phyloP scores from a whole-genome alignment of 768 basidiomycete species.

The Leucocoprinus birnbaumii region DNA sequence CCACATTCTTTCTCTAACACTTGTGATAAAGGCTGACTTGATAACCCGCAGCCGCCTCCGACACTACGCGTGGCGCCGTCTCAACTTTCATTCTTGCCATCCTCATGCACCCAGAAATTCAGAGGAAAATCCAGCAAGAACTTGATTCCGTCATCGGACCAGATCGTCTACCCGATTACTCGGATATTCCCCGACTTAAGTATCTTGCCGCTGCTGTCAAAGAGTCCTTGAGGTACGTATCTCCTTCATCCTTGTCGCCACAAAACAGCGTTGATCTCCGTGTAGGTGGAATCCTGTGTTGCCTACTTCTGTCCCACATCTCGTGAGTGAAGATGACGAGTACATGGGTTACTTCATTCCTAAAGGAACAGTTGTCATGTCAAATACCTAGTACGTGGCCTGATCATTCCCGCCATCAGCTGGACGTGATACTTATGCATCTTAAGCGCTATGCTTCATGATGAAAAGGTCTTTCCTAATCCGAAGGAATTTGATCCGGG shows the following conservation, averaged over 20 bases:
- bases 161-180: slow-evolving; percentile 20
- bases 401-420: background rate
- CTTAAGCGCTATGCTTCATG: slow-evolving; percentile 3
- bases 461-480: background rate
- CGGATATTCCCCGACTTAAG: slow-evolving; percentile 17
- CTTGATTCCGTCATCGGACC: slow-evolving; percentile 20
- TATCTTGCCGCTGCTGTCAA: slow-evolving; percentile 21
- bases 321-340: slow-evolving; percentile 9
- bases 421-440: too few species aligned
- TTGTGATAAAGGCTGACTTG: background rate
- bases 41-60: slow-evolving; percentile 5
- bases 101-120: slow-evolving; percentile 14
- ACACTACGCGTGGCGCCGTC: slow-evolving; percentile 5
- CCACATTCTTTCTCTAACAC: too few species aligned
- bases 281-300: slow-evolving; percentile 8
- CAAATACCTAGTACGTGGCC: slow-evolving; percentile 8
- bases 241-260: background rate
- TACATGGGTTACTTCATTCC: slow-evolving; percentile 16
- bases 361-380: slow-evolving; percentile 3
- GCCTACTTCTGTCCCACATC: slow-evolving; percentile 13
- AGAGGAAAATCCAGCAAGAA: slow-evolving; percentile 20
- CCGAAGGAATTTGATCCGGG: slow-evolving; percentile 2
- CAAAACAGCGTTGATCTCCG: background rate
- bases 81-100: slow-evolving; percentile 11
- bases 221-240: slow-evolving; percentile 18